Conservation (phyloP, 2,329 filamentous ascomycete genomes). For the Monilinia fructicola region DNA sequence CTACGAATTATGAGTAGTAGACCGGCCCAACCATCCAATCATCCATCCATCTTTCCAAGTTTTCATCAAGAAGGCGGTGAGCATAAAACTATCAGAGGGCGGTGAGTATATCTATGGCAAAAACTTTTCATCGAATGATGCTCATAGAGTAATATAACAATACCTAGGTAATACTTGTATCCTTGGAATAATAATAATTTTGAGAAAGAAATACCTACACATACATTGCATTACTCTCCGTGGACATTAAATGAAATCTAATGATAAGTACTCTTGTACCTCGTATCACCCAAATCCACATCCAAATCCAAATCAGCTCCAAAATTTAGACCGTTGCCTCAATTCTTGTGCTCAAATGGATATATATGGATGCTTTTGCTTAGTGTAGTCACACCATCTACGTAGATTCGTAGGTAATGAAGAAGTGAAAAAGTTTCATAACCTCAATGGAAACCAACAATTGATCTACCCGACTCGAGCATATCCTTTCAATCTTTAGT, state of each 20-base stretch:
- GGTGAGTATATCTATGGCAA: not conserved
- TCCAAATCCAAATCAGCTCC: slow-evolving; percentile 10
- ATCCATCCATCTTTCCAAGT: no score
- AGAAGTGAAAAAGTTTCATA: not conserved
- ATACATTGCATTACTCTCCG: no score
- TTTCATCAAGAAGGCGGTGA: slow-evolving; percentile 7
- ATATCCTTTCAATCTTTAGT: not conserved
- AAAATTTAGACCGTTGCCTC: not conserved
- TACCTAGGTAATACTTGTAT: no score
- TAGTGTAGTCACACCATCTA: no score
- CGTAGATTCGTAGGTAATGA: not conserved
- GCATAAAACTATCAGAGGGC: no score
- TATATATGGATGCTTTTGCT: not conserved
- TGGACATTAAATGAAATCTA: no score
- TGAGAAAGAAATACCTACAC: not conserved
- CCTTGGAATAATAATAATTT: not conserved
- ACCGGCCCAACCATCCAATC: no score
- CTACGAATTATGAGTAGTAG: no score
- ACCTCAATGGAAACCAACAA: not conserved
- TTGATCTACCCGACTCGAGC: not conserved
- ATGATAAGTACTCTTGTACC: not conserved
- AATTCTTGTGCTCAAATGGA: slow-evolving; percentile 3
- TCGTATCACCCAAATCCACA: no score
- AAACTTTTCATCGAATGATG: slow-evolving; percentile 6
- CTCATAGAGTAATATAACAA: not conserved